Evolutionary conservation across 306 rosid genomes (phyloP), one percentile per base, ranked within the genome.

Genomic region (Oemleria cerasiformis): DNA sequence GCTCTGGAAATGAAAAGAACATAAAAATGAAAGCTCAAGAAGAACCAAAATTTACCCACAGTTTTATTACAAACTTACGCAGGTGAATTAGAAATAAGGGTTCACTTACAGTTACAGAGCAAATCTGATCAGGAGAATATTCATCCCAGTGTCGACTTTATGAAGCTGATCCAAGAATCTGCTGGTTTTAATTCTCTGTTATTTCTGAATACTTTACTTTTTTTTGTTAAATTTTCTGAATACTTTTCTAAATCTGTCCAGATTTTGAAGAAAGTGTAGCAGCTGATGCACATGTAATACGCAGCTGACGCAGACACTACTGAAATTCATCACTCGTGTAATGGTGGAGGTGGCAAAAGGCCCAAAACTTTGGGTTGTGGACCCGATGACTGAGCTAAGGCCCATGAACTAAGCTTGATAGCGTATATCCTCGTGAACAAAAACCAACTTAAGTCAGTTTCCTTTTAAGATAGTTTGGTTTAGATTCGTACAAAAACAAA

Each of bases 111-210:
- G 67, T 56, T 38, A 59, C 54, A n/a, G 10, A 49, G 63, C 11
- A 11, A 15, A 38, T 47, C 19, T 36, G 25, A 23, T 34, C 12
- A 38, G 63, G 45, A 39, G 60, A 67, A 38, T 42, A 74, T 48
- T 70, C 78, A 73, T 25, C 60, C 71, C 65, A 42, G 23, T 25
- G 41, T 25, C 20, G 15, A 49, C 36, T 16, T 17, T 8, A 0
- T 36, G 76, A 71, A 59, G 62, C 59, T 16, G 57, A 77, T 39
- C 71, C 63, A 42, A 64, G 67, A 34, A 30, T 73, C 67, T 73
- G 56, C 57, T 30, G 30, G 25, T 25, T 59, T 59, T 11, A 40
- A 14, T 54, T 69, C 40, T 8, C 65, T 38, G 41, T 38, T 17
- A 2, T 34, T 61, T 61, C 8, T 61, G 1, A 61, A 3, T 38